Percentiles rank a stretch among this genome's conserved stretches.
phyloP scores from a whole-genome alignment of 805 yeast species.

The Cyberlindnera euphorbiiphila region DNA sequence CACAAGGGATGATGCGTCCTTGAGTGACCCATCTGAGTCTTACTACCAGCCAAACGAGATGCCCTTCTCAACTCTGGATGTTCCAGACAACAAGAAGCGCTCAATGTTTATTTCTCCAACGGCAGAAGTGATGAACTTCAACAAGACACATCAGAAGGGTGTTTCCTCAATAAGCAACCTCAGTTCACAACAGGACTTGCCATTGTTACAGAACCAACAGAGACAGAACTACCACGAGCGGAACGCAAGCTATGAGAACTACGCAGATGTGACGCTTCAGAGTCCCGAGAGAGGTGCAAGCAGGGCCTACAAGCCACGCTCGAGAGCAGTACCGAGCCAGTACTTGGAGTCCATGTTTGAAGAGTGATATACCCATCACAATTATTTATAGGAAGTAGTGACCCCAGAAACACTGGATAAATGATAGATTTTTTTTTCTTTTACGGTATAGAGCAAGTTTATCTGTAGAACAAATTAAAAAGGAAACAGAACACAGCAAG shows the following conservation, averaged over 20 bases:
- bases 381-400: too few species aligned
- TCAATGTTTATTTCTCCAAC: constrained; percentile 76
- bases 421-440: too few species aligned
- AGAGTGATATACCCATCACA: constrained; percentile 10
- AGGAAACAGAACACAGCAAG: too few species aligned
- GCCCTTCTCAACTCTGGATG: constrained; percentile 22
- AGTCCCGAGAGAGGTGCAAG: constrained; percentile 20
- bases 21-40: constrained; percentile 16
- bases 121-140: constrained; percentile 58
- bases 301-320: constrained; percentile 17
- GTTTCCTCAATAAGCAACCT: constrained; percentile 33
- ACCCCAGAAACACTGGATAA: too few species aligned
- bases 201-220: background rate
- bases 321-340: constrained; percentile 41
- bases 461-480: too few species aligned
- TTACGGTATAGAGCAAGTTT: too few species aligned
- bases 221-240: constrained; percentile 14
- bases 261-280: constrained; percentile 13
- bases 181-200: constrained; percentile 8
- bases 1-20: constrained; percentile 10
- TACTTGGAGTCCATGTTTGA: constrained; percentile 49
- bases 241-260: constrained; percentile 16
- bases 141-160: constrained; percentile 20
- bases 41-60: constrained; percentile 11
- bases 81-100: constrained; percentile 29